Evolutionary conservation across 176 grass and related monocot species (phyloP), one percentile per base, ranked within the genome.

Genomic region (Melocanna baccifera): DNA sequence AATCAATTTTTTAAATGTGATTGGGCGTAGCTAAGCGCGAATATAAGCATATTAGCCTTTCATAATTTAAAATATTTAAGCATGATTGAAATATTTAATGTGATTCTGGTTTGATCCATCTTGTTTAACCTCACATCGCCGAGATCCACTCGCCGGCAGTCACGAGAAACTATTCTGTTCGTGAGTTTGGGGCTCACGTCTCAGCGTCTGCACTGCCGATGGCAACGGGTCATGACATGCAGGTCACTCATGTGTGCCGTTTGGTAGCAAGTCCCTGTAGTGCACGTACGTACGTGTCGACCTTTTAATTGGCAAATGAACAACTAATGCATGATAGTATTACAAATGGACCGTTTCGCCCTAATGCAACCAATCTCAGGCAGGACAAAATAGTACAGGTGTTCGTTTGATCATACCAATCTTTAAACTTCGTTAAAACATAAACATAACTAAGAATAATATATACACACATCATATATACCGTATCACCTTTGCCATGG

Each of bases 251-350:
- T n/a, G 37, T 25, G 13, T 34, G 68, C 41, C 65, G 71, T 89
- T 81, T 68, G 86, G 77, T 91, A 40, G 81, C 69, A 48, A 36
- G 88, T 90, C 84, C 40, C 51, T 87, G 79, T 78, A 83, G 22
- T 8, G 29, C 50, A 79, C 84, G 29, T 59, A 79, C 84, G 48
- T 79, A 79, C 79, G 67, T 83, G 84, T 42, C 88, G 47, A 37
- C 57, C 40, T 71, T 43, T 40, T 56, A 11, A 56, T 70, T 36
- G 78, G 57, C 66, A 59, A 73, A 89, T 83, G 32, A 86, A 62
- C 71, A 66, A 18, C 29, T 42, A 14, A 40, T 73, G 46, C 43
- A 86, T 58, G 66, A 48, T 58, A 78, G 37, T 82, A 45, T 64
- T 79, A 53, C 46, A 45, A 36, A 67, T 59, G 84, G 66, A 90